Conservation (phyloP, 768 basidiomycete genomes). For the Clitopilus passeckerianus region DNA sequence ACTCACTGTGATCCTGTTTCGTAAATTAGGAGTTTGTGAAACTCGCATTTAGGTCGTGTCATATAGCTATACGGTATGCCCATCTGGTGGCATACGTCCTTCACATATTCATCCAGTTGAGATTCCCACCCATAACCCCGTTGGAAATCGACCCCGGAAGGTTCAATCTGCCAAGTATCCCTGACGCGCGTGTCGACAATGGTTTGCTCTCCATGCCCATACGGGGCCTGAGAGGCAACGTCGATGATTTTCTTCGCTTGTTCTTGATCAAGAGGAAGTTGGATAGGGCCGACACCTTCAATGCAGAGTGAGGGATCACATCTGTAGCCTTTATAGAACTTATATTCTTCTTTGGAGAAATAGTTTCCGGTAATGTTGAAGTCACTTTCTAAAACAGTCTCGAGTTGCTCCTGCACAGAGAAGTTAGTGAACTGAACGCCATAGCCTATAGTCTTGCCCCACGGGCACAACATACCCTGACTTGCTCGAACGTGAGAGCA, state of each 20-base stretch:
- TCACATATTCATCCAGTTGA: not conserved
- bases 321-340: not conserved
- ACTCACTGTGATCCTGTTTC: constrained; percentile 43
- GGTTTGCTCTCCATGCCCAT: constrained; percentile 35
- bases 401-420: not conserved
- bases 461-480: no score
- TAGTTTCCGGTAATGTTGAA: not conserved
- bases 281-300: not conserved
- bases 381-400: not conserved
- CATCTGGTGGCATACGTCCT: not conserved
- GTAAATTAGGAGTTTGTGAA: constrained; percentile 43
- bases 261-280: not conserved
- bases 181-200: constrained; percentile 35
- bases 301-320: not conserved
- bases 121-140: constrained; percentile 20
- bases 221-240: constrained; percentile 31
- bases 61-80: not conserved
- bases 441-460: not conserved
- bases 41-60: constrained; percentile 25
- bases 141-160: constrained; percentile 30
- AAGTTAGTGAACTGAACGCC: not conserved
- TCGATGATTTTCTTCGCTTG: constrained; percentile 31
- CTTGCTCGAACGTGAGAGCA: no score
- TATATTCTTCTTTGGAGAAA: not conserved
- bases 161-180: constrained; percentile 46